phyloP scores from a whole-genome alignment of 495 filamentous ascomycete species.

The Tirmania nivea region DNA sequence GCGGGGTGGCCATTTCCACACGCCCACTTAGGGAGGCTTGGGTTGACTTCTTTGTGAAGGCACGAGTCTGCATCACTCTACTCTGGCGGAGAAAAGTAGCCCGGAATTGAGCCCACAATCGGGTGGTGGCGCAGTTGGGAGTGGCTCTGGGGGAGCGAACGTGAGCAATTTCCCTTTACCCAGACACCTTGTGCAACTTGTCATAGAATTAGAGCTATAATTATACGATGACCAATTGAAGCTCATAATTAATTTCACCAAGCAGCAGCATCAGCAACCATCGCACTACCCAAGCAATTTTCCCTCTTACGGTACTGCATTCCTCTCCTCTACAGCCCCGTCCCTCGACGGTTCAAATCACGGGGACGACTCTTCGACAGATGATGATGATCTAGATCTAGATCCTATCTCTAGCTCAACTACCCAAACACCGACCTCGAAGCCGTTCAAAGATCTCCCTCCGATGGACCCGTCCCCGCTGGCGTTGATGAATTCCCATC shows the following conservation, averaged over 20 bases:
- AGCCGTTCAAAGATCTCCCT: neutral
- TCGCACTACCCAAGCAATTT: too few species aligned
- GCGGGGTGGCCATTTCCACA: too few species aligned
- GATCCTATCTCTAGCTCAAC: slow-evolving; percentile 1
- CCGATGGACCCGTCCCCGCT: slow-evolving; percentile 12
- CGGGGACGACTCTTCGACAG: slow-evolving; percentile 16
- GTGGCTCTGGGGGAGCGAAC: slow-evolving; percentile 52
- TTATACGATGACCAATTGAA: too few species aligned
- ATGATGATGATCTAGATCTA: slow-evolving; percentile 15
- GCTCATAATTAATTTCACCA: too few species aligned
- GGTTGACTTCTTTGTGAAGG: slow-evolving; percentile 30
- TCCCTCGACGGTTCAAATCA: slow-evolving; percentile 21
- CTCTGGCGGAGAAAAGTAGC: slow-evolving; percentile 67
- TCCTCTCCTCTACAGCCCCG: slow-evolving; percentile 21
- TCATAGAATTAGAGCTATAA: too few species aligned
- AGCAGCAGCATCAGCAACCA: too few species aligned
- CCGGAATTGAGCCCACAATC: slow-evolving; percentile 40
- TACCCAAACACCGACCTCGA: neutral
- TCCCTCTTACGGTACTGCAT: slow-evolving; percentile 19
- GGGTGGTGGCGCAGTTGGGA: neutral
- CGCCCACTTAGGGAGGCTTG: too few species aligned
- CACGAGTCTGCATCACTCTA: slow-evolving; percentile 91
- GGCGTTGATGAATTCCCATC: slow-evolving; percentile 16
- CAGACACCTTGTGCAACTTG: too few species aligned
- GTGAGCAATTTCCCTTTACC: slow-evolving; percentile 14